These are phyloP conservation scores for Polygonum maritimum DNA, from an alignment of 148 eudicot genomes.

Conservation along the genomic window DNA sequence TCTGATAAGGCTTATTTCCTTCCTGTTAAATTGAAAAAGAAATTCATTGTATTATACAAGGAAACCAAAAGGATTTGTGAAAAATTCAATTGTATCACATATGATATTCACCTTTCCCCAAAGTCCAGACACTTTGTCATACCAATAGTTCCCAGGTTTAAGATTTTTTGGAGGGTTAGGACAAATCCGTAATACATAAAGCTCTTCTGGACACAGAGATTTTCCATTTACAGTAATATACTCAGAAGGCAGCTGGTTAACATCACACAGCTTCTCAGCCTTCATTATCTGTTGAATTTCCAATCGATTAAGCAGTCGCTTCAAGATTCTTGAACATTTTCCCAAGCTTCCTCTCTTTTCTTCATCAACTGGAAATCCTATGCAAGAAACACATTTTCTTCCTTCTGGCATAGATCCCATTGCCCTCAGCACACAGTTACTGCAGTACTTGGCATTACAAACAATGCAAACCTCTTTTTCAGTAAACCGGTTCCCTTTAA, in stretches of 20 bases:
- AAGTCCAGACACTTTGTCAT: slow-evolving; percentile 98
- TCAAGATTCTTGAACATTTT: slow-evolving; percentile 83
- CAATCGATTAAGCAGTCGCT: slow-evolving; percentile 78
- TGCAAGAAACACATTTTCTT: slow-evolving; percentile 89
- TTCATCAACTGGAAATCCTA: slow-evolving; percentile 81
- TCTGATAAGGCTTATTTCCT: slow-evolving; percentile 86
- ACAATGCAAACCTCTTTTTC: slow-evolving; percentile 93
- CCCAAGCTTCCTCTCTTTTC: slow-evolving; percentile 75
- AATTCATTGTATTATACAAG: not conserved
- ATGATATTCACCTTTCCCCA: slow-evolving; percentile 92
- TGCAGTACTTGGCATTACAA: slow-evolving; percentile 92
- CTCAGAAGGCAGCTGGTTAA: slow-evolving; percentile 89
- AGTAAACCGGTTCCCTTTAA: slow-evolving; percentile 75
- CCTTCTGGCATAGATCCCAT: slow-evolving; percentile 99
- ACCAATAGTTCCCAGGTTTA: slow-evolving; percentile 93
- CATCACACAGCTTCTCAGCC: slow-evolving; percentile 82
- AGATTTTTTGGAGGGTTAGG: slow-evolving; percentile 81
- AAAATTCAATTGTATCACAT: not conserved
- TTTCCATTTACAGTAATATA: slow-evolving; percentile 74
- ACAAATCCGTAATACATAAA: slow-evolving; percentile 62
- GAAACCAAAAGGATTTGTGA: slow-evolving; percentile 6
- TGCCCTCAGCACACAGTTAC: slow-evolving; percentile 80
- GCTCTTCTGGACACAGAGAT: slow-evolving; percentile 82
- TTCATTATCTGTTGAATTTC: slow-evolving; percentile 89
- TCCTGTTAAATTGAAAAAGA: slow-evolving; percentile 43